Evolutionary conservation across 2,329 filamentous ascomycete species (phyloP), one percentile per base, ranked within the genome.

Genomic region (Emergomyces orientalis): DNA sequence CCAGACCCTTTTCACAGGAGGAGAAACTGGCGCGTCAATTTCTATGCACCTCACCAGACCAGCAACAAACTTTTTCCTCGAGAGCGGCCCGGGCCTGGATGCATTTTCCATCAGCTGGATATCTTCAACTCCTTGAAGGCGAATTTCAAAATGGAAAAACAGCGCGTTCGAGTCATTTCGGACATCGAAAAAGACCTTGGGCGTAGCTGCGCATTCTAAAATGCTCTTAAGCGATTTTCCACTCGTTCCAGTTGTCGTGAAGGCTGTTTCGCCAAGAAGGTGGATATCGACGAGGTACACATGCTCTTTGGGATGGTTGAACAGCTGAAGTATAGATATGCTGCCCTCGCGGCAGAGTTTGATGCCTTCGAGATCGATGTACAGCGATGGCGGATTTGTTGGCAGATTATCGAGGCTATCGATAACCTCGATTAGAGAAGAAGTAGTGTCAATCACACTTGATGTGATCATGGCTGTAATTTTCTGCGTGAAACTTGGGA

Each of bases 151-250:
- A 41, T 77, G 79, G 54, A 52, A 68, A 67, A 75, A 83, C 0
- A 87, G 70, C 0, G 83, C 82, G 66, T 86, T 80, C 0, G 84
- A 82, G 66, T 85, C 82, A 65, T 81, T 82, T 2, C 83, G 80
- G 19, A 86, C 75, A 64, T 87, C 84, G 67, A 85, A 86, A 64
- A 86, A 77, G 37, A 81, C 79, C 65, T 86, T 86, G 0, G 72
- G 70, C 19, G 81, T 78, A 0, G 56, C 9, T 0, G 64, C 7
- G 0, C 73, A 76, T 69, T 85, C 79, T 0, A 85, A 69, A 11
- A 85, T 75, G 0, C 57, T 54, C 64, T 78, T 77, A 1, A 75
- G 63, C 1, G 65, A 71, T n/a, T 45, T 55, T 3, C 68, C 70
- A 34, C 66, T 67, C 2, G 14, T 32, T 7, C 51, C 60, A 6